Conservation (phyloP, 768 basidiomycete genomes). For the Termitomyces sp. region DNA sequence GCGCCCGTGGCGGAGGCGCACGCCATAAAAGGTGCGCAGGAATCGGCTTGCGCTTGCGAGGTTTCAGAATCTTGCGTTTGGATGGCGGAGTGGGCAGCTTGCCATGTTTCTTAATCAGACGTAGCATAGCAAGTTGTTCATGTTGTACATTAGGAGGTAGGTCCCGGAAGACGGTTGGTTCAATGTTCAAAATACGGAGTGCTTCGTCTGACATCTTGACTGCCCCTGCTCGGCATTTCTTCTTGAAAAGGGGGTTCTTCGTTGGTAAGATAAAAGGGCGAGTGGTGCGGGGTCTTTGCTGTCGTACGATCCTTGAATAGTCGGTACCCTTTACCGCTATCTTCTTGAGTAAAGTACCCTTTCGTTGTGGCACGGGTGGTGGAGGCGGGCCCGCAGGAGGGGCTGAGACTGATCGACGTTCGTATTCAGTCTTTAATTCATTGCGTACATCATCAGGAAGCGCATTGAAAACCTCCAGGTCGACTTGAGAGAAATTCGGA, state of each 20-base stretch:
- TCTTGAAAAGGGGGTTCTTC: slow-evolving; percentile 26
- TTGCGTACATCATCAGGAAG: slow-evolving; percentile 63
- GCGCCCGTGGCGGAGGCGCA: slow-evolving; percentile 53
- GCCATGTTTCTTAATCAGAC: slow-evolving; percentile 42
- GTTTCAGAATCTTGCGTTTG: slow-evolving; percentile 52
- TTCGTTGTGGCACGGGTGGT: slow-evolving; percentile 11
- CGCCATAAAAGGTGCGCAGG: slow-evolving; percentile 35
- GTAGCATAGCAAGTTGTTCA: slow-evolving; percentile 63
- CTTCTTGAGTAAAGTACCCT: slow-evolving; percentile 25
- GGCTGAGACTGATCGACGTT: slow-evolving; percentile 52
- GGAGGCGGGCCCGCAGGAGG: slow-evolving; percentile 20
- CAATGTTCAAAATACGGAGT: slow-evolving; percentile 62
- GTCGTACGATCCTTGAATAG: slow-evolving; percentile 54
- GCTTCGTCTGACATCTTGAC: slow-evolving; percentile 49
- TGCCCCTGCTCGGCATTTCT: slow-evolving; percentile 23
- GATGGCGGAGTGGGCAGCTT: slow-evolving; percentile 30
- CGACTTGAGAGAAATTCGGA: slow-evolving; percentile 74
- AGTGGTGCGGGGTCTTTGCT: slow-evolving; percentile 50
- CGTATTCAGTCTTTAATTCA: slow-evolving; percentile 65
- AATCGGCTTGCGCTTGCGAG: slow-evolving; percentile 33
- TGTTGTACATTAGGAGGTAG: slow-evolving; percentile 65
- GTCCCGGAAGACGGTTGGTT: slow-evolving; percentile 60
- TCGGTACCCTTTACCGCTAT: slow-evolving; percentile 32
- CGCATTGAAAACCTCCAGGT: slow-evolving; percentile 62
- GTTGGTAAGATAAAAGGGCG: slow-evolving; percentile 30